phyloP scores from a whole-genome alignment of 441 rosid species.

The Macaranga tanarius region DNA sequence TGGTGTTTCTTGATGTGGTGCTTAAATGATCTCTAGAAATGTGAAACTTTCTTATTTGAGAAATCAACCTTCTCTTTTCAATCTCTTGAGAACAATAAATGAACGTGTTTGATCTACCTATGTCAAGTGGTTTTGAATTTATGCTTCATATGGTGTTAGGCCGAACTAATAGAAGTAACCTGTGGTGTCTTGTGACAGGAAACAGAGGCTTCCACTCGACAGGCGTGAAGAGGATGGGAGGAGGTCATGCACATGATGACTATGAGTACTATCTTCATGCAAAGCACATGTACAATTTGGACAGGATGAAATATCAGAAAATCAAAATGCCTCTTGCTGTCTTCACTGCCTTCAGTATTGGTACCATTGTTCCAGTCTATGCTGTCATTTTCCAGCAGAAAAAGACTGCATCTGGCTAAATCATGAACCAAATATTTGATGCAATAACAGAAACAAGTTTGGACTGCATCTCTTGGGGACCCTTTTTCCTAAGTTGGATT shows the following conservation, averaged over 20 bases:
- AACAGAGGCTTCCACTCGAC: slow-evolving; percentile 79
- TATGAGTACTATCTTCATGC: slow-evolving; percentile 79
- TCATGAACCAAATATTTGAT: slow-evolving; percentile 8
- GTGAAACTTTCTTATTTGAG: background rate
- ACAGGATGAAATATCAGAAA: slow-evolving; percentile 75
- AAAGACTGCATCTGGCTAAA: slow-evolving; percentile 71
- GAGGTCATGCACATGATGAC: slow-evolving; percentile 60
- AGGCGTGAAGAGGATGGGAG: slow-evolving; percentile 83
- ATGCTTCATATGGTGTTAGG: background rate
- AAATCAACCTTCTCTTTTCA: background rate
- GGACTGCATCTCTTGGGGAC: slow-evolving; percentile 19
- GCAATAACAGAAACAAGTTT: slow-evolving; percentile 39
- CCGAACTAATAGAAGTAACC: background rate
- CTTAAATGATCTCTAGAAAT: background rate
- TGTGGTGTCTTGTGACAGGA: slow-evolving; percentile 38
- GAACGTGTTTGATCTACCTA: background rate
- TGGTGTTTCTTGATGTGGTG: background rate
- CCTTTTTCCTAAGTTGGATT: slow-evolving; percentile 6
- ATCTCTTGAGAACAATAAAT: background rate
- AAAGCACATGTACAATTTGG: slow-evolving; percentile 98
- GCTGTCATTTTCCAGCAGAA: slow-evolving; percentile 96
- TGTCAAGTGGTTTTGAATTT: background rate
- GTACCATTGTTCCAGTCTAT: slow-evolving; percentile 65
- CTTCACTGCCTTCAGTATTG: slow-evolving; percentile 82
- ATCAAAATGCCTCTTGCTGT: slow-evolving; percentile 84